Evolutionary conservation across 768 basidiomycete genomes (phyloP), one percentile per base, ranked within the genome.

Genomic region (Lactarius hengduanensis): DNA sequence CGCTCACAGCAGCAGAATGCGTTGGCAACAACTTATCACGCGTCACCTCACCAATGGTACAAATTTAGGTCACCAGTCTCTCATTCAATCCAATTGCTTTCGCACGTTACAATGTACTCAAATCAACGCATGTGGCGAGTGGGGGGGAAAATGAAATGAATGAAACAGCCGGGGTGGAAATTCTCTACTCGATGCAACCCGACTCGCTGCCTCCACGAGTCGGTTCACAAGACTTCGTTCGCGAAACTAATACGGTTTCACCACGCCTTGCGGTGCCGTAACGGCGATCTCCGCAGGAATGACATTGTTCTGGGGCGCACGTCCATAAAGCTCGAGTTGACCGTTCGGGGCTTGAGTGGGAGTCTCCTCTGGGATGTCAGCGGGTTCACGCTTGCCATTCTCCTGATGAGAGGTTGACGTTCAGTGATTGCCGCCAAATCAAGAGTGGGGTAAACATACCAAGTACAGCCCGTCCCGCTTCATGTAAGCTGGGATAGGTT

Each of bases 401-500:
- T 18, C 56, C 30, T 57, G 56, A 3, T 20, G 34, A 36, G 9
- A 15, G 7, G 30, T 32, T 3, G 34, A 32, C 30, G 16, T n/a
- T 58, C 22, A 41, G 57, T n/a, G 1, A 40, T 58, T 2, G 20
- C 38, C 22, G 20, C 38, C 13, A 22, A 58, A 38, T 34, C 15
- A 26, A 26, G 34, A 58, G 18, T 10, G 26, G 11, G 36, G 13
- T 36, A 34, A 9, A 58, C 57, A n/a, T 7, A 58, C 57, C 22
- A n/a, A 26, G 22, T 53, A 22, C 47, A 13, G 9, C 22, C 10
- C 22, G 22, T 55, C 63, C 43, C 78, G 78, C 62, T 76, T 78
- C 57, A 76, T 69, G 74, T 83, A 85, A 22, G 80, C 79, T 16
- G 73, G 77, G 57, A 86, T 83, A 9, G 73, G 76, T 56, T 79